Evolutionary conservation across 2,329 filamentous ascomycete species (phyloP).

Genomic region (Diaporthe eres): DNA sequence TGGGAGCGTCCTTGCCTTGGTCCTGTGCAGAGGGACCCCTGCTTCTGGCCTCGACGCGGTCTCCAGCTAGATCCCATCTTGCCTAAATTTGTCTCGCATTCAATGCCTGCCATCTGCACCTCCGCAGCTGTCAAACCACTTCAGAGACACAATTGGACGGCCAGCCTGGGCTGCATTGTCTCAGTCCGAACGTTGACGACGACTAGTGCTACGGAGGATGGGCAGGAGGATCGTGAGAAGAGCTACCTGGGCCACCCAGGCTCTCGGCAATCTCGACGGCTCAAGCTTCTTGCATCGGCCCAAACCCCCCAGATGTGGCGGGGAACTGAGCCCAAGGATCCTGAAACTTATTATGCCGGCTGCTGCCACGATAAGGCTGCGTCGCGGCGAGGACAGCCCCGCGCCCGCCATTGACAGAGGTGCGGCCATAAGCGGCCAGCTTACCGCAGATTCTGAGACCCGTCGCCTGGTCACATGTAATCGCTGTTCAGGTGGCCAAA

Average conservation of each 20-base stretch:
- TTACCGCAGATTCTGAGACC: constrained; percentile 32
- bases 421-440: constrained; percentile 17
- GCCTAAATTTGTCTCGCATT: constrained; percentile 22
- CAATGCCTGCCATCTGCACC: constrained; percentile 9
- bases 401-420: background rate
- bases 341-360: background rate
- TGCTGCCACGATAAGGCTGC: background rate
- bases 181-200: background rate
- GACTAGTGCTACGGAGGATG: constrained; percentile 22
- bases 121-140: constrained; percentile 13
- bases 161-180: constrained; percentile 22
- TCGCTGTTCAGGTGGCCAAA: constrained; percentile 18
- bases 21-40: constrained; percentile 9
- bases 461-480: constrained; percentile 19
- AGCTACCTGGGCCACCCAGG: background rate
- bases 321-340: background rate
- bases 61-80: constrained; percentile 25
- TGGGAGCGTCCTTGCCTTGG: constrained; percentile 1
- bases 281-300: background rate
- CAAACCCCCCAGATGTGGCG: background rate
- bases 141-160: background rate
- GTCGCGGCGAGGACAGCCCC: background rate
- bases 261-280: background rate
- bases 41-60: constrained; percentile 12
- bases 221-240: constrained; percentile 22